Percentiles rank a stretch among this genome's conserved stretches.
Evolutionary conservation across 768 basidiomycete species (phyloP).

Genomic region (Boletus reticuloceps): DNA sequence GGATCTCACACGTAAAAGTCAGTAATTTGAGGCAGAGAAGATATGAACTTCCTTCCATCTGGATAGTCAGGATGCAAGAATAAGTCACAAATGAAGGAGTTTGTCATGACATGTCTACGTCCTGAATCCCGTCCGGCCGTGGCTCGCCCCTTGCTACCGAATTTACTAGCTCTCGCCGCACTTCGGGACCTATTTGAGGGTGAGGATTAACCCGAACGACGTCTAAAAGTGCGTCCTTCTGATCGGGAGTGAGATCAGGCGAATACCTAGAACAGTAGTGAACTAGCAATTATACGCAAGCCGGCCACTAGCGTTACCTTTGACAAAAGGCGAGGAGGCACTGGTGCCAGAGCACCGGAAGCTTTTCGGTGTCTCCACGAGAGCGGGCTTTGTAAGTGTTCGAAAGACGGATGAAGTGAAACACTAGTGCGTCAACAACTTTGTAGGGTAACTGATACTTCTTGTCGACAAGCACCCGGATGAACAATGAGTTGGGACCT

Average conservation of each 20-base stretch:
- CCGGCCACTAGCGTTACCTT: constrained; percentile 49
- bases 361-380: constrained; percentile 68
- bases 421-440: constrained; percentile 94
- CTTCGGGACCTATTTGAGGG: constrained; percentile 83
- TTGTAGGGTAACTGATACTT: constrained; percentile 98
- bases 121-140: constrained; percentile 58
- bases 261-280: constrained; percentile 63
- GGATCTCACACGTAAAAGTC: no score
- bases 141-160: constrained; percentile 86
- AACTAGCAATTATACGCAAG: not conserved
- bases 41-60: not conserved
- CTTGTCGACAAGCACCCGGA: constrained; percentile 95
- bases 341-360: constrained; percentile 99
- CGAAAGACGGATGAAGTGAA: constrained; percentile 96
- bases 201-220: constrained; percentile 86
- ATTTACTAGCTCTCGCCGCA: constrained; percentile 85
- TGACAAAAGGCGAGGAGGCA: constrained; percentile 92
- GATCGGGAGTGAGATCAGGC: constrained; percentile 91
- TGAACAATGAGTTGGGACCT: constrained; percentile 95
- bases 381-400: constrained; percentile 79
- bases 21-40: not conserved
- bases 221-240: constrained; percentile 95
- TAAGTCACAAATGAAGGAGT: not conserved
- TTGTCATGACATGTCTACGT: constrained; percentile 57
- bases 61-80: not conserved